These are phyloP conservation scores for Eragrostis nindensis DNA, from an alignment of 176 grass and related monocot species.

Conservation along the genomic window DNA sequence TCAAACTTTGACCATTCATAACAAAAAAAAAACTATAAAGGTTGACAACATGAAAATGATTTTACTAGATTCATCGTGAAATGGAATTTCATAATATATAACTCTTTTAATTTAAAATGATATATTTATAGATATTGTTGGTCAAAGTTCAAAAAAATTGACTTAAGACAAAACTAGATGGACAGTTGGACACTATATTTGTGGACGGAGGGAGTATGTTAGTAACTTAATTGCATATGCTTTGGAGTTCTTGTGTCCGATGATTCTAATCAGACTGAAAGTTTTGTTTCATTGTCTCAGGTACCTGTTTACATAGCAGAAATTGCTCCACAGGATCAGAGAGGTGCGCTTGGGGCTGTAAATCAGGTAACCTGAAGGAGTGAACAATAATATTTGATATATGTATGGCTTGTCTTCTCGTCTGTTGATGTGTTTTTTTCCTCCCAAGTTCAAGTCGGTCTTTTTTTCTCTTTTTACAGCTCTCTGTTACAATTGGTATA, in stretches of 20 bases:
- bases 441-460: background rate
- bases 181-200: too few species aligned
- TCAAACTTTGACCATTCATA: too few species aligned
- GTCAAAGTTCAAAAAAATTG: too few species aligned
- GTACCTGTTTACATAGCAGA: conserved; percentile 98
- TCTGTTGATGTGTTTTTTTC: background rate
- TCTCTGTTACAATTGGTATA: conserved; percentile 96
- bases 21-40: too few species aligned
- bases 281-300: conserved; percentile 43
- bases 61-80: too few species aligned
- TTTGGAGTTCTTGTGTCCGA: background rate
- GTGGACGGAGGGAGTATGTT: too few species aligned
- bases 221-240: background rate
- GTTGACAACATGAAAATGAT: too few species aligned
- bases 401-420: background rate
- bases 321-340: conserved; percentile 90
- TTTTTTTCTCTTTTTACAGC: conserved; percentile 48
- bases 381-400: conserved; percentile 2
- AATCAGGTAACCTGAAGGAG: conserved; percentile 65
- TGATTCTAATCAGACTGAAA: conserved; percentile 17
- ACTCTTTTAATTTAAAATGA: too few species aligned
- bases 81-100: too few species aligned
- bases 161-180: too few species aligned
- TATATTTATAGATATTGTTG: too few species aligned
- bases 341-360: conserved; percentile 85